A percentile compares a stretch with the other conserved stretches of the same genome.
These are phyloP conservation scores for Noccaea bulbosa DNA, from an alignment of 345 rosid genomes.

Conservation along the genomic window DNA sequence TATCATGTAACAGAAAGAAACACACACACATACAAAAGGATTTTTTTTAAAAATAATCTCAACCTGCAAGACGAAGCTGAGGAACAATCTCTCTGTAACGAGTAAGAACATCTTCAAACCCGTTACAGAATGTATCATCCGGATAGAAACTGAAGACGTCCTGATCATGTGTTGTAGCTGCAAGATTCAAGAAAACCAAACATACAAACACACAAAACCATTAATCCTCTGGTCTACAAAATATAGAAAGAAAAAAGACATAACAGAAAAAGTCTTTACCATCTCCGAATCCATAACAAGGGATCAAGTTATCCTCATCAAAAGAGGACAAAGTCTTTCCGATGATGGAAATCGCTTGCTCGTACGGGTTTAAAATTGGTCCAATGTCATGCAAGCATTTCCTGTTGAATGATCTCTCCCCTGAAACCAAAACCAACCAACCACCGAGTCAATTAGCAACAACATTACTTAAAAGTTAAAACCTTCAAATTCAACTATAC, in stretches of 20 bases:
- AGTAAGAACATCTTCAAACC: slow-evolving; percentile 78
- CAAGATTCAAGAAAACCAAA: slow-evolving; percentile 7
- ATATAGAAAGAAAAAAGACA: not conserved
- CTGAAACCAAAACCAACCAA: no score
- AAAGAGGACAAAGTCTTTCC: slow-evolving; percentile 77
- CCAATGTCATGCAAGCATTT: slow-evolving; percentile 71
- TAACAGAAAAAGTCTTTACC: slow-evolving; percentile 43
- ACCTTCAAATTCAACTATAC: not conserved
- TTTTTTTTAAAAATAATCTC: slow-evolving; percentile 4
- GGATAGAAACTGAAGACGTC: slow-evolving; percentile 76
- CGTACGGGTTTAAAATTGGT: slow-evolving; percentile 65
- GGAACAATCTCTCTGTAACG: slow-evolving; percentile 84
- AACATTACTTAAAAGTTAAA: not conserved
- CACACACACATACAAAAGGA: not conserved
- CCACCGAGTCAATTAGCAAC: not conserved
- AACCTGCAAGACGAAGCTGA: slow-evolving; percentile 76
- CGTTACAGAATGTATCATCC: slow-evolving; percentile 65
- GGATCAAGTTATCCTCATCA: slow-evolving; percentile 83
- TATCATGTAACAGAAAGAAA: slow-evolving; percentile 30
- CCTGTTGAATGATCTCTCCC: slow-evolving; percentile 69
- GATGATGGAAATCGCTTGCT: slow-evolving; percentile 80
- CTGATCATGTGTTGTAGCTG: slow-evolving; percentile 94
- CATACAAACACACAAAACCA: slow-evolving; percentile 35
- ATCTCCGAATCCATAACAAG: slow-evolving; percentile 81
- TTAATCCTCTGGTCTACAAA: not conserved